phyloP scores from a whole-genome alignment of 306 rosid species.

The Prunus kanzakura region DNA sequence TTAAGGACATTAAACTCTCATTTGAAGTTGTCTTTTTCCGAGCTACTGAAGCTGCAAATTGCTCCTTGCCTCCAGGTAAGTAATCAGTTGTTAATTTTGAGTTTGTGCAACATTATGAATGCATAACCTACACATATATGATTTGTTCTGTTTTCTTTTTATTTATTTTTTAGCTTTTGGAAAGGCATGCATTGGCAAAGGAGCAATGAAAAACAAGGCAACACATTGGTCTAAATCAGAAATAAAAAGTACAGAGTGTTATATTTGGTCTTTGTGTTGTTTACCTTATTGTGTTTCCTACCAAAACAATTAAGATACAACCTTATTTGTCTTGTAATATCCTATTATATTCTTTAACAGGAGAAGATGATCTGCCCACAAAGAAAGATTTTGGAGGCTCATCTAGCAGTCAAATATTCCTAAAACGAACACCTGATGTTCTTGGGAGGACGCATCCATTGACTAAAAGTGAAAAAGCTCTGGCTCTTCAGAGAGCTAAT shows the following conservation, averaged over 20 bases:
- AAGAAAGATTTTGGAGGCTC: neutral
- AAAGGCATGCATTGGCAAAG: no score
- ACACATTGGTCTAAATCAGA: neutral
- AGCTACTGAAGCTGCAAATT: neutral
- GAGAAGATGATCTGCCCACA: neutral
- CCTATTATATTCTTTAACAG: no score
- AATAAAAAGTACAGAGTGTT: no score
- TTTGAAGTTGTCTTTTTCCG: slow-evolving; percentile 1
- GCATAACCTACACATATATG: no score
- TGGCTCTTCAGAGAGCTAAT: slow-evolving; percentile 7
- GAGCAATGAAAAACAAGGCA: no score
- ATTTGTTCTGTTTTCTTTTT: no score
- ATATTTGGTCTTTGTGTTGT: no score
- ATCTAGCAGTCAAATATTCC: neutral
- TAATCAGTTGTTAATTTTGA: no score
- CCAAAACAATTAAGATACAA: no score
- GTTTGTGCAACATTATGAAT: no score
- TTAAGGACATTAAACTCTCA: neutral
- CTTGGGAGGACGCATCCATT: neutral
- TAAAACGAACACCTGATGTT: neutral
- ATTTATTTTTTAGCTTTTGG: no score
- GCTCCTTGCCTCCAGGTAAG: neutral
- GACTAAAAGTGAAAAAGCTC: neutral
- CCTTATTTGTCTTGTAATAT: neutral
- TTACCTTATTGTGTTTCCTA: no score